Conservation (phyloP, 495 filamentous ascomycete species). For the Podospora australis region DNA sequence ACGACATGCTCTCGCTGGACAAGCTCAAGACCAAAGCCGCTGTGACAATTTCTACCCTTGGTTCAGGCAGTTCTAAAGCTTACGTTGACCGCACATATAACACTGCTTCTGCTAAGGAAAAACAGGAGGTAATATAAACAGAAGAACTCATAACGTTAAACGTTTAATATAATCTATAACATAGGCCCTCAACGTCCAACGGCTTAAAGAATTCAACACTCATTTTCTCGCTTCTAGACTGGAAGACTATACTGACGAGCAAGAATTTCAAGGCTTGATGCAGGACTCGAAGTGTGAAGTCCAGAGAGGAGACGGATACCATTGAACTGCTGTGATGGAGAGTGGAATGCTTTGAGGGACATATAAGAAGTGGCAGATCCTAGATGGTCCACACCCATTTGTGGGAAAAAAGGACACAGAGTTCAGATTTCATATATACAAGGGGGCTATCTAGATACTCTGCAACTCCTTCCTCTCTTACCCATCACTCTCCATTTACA, state of each 20-base stretch:
- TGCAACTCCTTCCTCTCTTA: not conserved
- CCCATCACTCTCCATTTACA: constrained; percentile 3
- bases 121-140: constrained; percentile 10
- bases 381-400: too few relatives aligned
- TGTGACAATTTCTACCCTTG: constrained; percentile 80
- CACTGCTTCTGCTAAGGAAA: not conserved
- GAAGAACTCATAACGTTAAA: constrained; percentile 68
- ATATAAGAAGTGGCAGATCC: too few relatives aligned
- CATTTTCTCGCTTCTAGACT: constrained; percentile 81
- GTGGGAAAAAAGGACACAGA: too few relatives aligned
- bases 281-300: constrained; percentile 70
- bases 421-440: too few relatives aligned
- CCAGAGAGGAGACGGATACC: constrained; percentile 81
- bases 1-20: constrained; percentile 88
- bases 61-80: constrained; percentile 60
- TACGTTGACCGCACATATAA: constrained; percentile 49
- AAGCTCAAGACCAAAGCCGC: constrained; percentile 85
- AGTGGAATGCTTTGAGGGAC: too few relatives aligned
- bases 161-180: constrained; percentile 88
- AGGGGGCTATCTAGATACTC: too few relatives aligned
- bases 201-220: constrained; percentile 88
- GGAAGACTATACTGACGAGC: constrained; percentile 80
- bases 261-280: constrained; percentile 82
- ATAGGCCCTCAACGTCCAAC: constrained; percentile 80
- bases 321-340: constrained; percentile 47